phyloP scores from a whole-genome alignment of 129 eudicot genomes.

The Centella asiatica region DNA sequence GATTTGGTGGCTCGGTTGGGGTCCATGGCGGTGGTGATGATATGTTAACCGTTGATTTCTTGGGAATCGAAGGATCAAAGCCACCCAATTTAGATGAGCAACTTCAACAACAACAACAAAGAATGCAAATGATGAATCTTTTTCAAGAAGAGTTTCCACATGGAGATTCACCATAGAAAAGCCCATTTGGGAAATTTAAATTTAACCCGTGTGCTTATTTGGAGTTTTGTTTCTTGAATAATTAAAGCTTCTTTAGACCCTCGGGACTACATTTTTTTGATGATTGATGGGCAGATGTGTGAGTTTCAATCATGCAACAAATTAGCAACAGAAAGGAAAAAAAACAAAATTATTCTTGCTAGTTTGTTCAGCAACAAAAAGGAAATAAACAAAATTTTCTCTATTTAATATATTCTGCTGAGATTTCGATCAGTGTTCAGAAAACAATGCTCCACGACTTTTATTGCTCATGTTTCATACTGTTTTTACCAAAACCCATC shows the following conservation, averaged over 20 bases:
- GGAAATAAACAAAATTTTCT: no score
- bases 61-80: slow-evolving; percentile 64
- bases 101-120: slow-evolving; percentile 40
- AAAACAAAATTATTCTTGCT: no score
- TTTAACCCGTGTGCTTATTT: not conserved
- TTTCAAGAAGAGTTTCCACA: slow-evolving; percentile 27
- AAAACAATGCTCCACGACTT: no score
- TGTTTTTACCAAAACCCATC: no score
- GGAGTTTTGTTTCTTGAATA: not conserved
- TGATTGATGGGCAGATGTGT: no score
- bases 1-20: slow-evolving; percentile 17
- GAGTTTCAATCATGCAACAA: no score
- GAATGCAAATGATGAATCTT: slow-evolving; percentile 50
- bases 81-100: slow-evolving; percentile 30
- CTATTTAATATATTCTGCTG: no score
- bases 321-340: no score
- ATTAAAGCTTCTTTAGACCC: not conserved
- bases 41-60: slow-evolving; percentile 55
- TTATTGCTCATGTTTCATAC: no score
- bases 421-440: no score
- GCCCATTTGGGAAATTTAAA: slow-evolving; percentile 25
- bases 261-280: no score
- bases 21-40: slow-evolving; percentile 23
- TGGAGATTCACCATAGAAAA: slow-evolving; percentile 25
- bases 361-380: no score